A percentile compares a stretch with the other conserved stretches of the same genome.
phyloP scores from a whole-genome alignment of 78 protist genomes.

The Anaeramoeba flamelloides region DNA sequence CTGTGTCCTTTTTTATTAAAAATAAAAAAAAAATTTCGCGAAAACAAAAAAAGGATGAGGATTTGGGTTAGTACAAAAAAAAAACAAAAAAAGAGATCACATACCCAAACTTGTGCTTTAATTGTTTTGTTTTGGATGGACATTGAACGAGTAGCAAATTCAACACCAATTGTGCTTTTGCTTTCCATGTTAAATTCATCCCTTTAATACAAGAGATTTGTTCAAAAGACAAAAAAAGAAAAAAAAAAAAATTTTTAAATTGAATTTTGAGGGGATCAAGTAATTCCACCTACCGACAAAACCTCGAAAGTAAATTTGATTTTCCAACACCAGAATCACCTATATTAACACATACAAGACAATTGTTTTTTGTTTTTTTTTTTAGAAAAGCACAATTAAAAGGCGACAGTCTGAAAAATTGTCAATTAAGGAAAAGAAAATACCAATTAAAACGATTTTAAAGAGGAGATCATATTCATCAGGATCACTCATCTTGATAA shows the following conservation, averaged over 20 bases:
- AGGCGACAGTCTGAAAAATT: not conserved
- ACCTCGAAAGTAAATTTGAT: not conserved
- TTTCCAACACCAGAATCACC: slow-evolving; percentile 1
- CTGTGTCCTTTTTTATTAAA: not conserved
- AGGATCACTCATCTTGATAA: not conserved
- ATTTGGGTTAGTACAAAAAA: too few species aligned
- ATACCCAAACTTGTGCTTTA: not conserved
- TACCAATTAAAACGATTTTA: not conserved
- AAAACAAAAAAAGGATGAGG: not conserved
- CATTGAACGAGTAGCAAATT: not conserved
- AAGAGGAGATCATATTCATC: not conserved
- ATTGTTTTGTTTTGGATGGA: not conserved
- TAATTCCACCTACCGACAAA: not conserved
- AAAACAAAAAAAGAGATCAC: not conserved
- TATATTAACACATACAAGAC: not conserved
- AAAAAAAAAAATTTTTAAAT: not conserved
- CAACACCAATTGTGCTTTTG: not conserved
- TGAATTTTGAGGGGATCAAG: not conserved
- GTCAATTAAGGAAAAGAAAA: not conserved
- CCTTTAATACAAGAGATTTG: not conserved
- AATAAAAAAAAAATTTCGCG: not conserved
- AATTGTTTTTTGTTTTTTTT: not conserved
- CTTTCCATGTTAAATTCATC: not conserved
- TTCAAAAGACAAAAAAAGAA: not conserved
- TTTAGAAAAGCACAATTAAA: not conserved